phyloP scores from a whole-genome alignment of 2,329 filamentous ascomycete genomes.

The Aspergillus puulaauensis region DNA sequence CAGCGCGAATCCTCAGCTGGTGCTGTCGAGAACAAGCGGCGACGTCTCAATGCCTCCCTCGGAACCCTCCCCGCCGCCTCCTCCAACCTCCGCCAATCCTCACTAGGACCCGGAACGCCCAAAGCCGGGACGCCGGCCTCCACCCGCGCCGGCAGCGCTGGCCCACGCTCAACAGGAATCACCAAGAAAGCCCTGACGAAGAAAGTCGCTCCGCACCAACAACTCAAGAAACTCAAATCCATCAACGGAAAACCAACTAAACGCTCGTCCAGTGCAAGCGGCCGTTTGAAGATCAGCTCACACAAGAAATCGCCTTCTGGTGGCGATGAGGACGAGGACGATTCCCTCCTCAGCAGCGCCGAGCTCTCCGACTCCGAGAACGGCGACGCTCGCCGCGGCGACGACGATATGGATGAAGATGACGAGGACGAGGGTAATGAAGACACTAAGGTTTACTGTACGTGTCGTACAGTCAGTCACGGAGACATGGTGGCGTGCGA shows the following conservation, averaged over 20 bases:
- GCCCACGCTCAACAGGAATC: conserved; percentile 46
- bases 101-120: conserved; percentile 63
- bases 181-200: conserved; percentile 51
- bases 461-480: conserved; percentile 64
- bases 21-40: conserved; percentile 58
- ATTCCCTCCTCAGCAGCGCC: conserved; percentile 54
- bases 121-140: conserved; percentile 56
- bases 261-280: conserved; percentile 42
- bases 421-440: conserved; percentile 54
- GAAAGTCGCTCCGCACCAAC: conserved; percentile 57
- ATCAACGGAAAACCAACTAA: conserved; percentile 39
- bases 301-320: conserved; percentile 44
- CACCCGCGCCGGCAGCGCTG: conserved; percentile 59
- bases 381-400: conserved; percentile 28
- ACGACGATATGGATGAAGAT: conserved; percentile 47
- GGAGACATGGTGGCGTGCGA: conserved; percentile 69
- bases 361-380: conserved; percentile 50
- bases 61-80: conserved; percentile 55
- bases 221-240: conserved; percentile 42
- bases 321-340: conserved; percentile 51
- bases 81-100: conserved; percentile 60
- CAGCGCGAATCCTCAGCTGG: conserved; percentile 57
- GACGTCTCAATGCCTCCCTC: conserved; percentile 55
- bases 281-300: conserved; percentile 32
- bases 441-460: conserved; percentile 64